Percentiles rank a stretch among this genome's conserved stretches.
These are phyloP conservation scores for Leccinum aurantiacum DNA, from an alignment of 768 basidiomycete genomes.

Conservation along the genomic window DNA sequence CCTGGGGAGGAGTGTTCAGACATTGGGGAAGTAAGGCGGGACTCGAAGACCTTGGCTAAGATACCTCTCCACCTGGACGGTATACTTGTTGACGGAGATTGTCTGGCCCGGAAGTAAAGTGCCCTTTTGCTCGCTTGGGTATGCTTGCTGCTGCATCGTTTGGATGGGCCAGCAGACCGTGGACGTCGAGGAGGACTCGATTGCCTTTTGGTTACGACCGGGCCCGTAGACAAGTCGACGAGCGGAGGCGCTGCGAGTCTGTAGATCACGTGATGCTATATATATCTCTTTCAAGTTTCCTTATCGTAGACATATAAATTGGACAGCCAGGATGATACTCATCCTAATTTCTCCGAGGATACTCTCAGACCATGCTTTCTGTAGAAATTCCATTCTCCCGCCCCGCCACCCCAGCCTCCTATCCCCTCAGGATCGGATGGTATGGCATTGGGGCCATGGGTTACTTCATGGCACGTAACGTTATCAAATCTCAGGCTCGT, in stretches of 20 bases:
- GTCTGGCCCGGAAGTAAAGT: constrained; percentile 80
- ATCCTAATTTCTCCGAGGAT: constrained; percentile 1
- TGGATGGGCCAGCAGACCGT: background rate
- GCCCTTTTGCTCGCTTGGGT: constrained; percentile 51
- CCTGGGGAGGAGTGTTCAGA: constrained; percentile 47
- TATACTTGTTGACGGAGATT: constrained; percentile 86
- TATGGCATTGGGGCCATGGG: constrained; percentile 67
- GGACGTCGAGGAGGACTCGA: background rate
- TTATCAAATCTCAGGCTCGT: constrained; percentile 56
- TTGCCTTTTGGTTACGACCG: background rate
- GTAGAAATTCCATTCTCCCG: constrained; percentile 53
- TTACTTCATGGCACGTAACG: constrained; percentile 73
- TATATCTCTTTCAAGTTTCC: background rate
- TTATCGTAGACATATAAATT: constrained; percentile 4
- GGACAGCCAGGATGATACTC: constrained; percentile 1
- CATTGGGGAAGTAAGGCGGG: constrained; percentile 8
- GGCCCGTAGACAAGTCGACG: background rate
- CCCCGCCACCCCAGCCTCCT: constrained; percentile 49
- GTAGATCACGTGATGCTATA: constrained; percentile 18
- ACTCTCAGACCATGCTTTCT: constrained; percentile 10
- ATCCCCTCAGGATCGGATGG: constrained; percentile 44
- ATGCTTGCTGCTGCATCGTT: constrained; percentile 44
- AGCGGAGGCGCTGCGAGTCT: background rate
- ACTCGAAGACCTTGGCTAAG: constrained; percentile 78
- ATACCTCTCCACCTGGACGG: constrained; percentile 91